phyloP scores from a whole-genome alignment of 2,329 filamentous ascomycete species.

The Bipolaris bicolor region DNA sequence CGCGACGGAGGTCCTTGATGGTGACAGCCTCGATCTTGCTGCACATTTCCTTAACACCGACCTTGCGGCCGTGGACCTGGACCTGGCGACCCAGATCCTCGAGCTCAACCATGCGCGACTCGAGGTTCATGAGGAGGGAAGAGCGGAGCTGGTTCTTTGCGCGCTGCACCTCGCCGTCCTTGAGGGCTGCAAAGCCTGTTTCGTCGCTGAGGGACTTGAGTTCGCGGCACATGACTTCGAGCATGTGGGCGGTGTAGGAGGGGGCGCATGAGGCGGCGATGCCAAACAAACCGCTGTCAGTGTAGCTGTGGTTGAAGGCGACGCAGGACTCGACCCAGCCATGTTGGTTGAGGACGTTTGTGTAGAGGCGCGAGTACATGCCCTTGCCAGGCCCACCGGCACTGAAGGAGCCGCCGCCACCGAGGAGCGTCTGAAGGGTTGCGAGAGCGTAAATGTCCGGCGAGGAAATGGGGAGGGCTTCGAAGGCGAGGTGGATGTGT shows the following conservation, averaged over 20 bases:
- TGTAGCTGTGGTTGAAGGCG: conserved; percentile 97
- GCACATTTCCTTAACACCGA: conserved; percentile 94
- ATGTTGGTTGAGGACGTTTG: conserved; percentile 95
- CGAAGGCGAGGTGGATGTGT: conserved; percentile 94
- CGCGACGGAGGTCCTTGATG: conserved; percentile 78
- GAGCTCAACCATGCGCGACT: conserved; percentile 95
- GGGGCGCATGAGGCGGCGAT: conserved; percentile 88
- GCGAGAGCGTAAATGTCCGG: conserved; percentile 96
- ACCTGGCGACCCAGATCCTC: conserved; percentile 95
- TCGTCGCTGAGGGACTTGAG: conserved; percentile 79
- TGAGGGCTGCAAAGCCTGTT: conserved; percentile 73
- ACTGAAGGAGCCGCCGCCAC: conserved; percentile 94
- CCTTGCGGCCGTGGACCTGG: conserved; percentile 92
- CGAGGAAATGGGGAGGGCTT: conserved; percentile 87
- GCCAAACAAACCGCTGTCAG: conserved; percentile 92
- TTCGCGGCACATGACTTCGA: conserved; percentile 94
- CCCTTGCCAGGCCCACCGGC: conserved; percentile 96
- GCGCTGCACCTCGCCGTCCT: conserved; percentile 78
- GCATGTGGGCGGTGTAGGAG: conserved; percentile 77
- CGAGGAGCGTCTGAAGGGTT: conserved; percentile 92
- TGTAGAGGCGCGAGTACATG: conserved; percentile 98
- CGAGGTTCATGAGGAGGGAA: conserved; percentile 93
- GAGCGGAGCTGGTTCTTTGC: conserved; percentile 97
- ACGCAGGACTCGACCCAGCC: conserved; percentile 97
- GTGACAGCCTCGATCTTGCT: conserved; percentile 81